Base-by-base conservation (phyloP, 2,329 filamentous ascomycete genomes). In the Phyllachora maydis region DNA sequence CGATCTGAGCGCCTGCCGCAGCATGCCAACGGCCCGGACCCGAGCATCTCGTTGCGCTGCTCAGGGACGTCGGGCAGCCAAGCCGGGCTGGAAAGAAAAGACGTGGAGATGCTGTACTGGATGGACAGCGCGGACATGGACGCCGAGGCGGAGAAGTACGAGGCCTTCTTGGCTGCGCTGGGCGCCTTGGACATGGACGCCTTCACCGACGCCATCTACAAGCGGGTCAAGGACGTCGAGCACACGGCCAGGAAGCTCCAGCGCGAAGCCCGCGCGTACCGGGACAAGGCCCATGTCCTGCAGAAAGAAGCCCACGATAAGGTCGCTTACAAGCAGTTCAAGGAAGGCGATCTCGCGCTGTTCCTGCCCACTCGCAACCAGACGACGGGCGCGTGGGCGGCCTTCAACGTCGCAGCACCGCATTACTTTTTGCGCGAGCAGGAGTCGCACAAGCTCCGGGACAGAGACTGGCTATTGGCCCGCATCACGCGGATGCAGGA, bases 381-480 rank as follows among this genome's bases (percentile, higher is more conserved):
- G 47, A 78, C 77, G 18, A 88, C 82, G 4, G 76, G 85, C 10
- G 85, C 88, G 1, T 98, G 88, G 88, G 88, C 88, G 4, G 88
- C 88, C 1, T 98, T 98, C 60, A 98, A 98, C 38, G 78, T 98
- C 16, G 85, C 83, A 2, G 91, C 85, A 29, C 88, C 88, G 6
- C 88, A 98, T 45, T 95, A 88, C 51, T 98, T 98, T 52, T 59
- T 98, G 3, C 76, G 82, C 17, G 88, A 98, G 46, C 77, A 90
- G 43, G 85, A 95, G 36, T 63, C 62, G 1, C 90, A 98, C 47
- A 73, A 79, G 30, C 56, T 98, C 5, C 68, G 73, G 15, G 72
- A 70, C 22, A 66, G 85, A 17, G 88, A 98, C 42, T 98, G 88
- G 82, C 67, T 98, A n/a, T 72, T 98, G 6, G 88, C 88, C 6